Base-by-base conservation (phyloP, 305 asterid species). In the Rubia occidens region DNA sequence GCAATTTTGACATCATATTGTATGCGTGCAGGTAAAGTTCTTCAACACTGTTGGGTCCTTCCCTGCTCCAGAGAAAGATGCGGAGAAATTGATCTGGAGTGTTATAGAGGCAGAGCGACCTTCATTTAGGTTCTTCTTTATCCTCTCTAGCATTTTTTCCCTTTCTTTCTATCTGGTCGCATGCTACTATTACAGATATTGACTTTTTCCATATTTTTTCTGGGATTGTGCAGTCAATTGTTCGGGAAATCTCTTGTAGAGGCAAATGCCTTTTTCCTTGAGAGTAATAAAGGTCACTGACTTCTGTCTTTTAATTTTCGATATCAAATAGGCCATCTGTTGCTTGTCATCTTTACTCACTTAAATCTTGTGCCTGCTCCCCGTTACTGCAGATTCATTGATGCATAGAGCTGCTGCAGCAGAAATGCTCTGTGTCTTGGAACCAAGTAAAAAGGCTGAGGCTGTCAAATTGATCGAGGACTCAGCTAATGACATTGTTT, bases 351-450 rank as follows among this genome's bases (percentile, higher is more conserved):
- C 6, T 17, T 53, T 37, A 40, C 32, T 60, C 65, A 18, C 42
- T 63, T 45, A 10, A 29, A 17, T 39, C 26, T 49, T 47, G 63
- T 60, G 1, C 55, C 15, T 39, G 47, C 59, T 77, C 75, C 53
- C 44, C 71, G 10, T 60, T 76, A 13, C 70, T 72, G 77, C 86
- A 94, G 99, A 84, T 78, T 88, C 96, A 14, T 73, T 91, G 84
- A 79, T 76, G 78, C 96, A 91, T 76, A 91, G 96, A 78, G 95
- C 94, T 64, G 96, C 96, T 65, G 97, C 71, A 64, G 99, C 97
- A 20, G 99, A 94, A 85, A 83, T 91, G 96, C 72, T 86, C 40
- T 83, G 80, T 85, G 82, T 89, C 74, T 72, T 88, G 75, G 97
- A 91, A 71, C 91, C 97, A 70, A 88, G 74, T 81, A 91, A 82